Percentiles rank a stretch among this genome's conserved stretches.
These are phyloP conservation scores for Dentipellis fragilis DNA, from an alignment of 768 basidiomycete genomes.

Conservation along the genomic window DNA sequence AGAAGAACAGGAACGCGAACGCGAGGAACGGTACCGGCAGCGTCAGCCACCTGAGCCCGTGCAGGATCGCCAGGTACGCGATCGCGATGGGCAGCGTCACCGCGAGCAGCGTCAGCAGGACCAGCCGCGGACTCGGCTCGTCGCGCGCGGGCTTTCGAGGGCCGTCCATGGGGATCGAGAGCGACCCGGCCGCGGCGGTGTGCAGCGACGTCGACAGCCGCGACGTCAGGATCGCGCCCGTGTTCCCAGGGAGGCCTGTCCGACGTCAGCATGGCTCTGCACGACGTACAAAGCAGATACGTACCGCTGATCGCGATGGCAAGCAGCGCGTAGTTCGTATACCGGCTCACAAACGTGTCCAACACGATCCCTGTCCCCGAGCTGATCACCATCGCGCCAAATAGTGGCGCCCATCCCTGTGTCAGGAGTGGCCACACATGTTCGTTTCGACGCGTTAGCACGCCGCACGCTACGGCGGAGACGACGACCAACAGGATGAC, in stretches of 20 bases:
- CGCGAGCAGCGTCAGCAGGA: slow-evolving; percentile 57
- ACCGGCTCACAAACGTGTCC: slow-evolving; percentile 79
- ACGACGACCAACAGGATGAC: slow-evolving; percentile 39
- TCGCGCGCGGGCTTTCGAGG: slow-evolving; percentile 8
- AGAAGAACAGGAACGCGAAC: slow-evolving; percentile 62
- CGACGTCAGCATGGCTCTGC: too few species aligned
- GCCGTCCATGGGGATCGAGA: background rate
- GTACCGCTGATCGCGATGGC: slow-evolving; percentile 81
- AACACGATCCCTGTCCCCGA: slow-evolving; percentile 87
- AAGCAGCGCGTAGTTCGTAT: slow-evolving; percentile 80
- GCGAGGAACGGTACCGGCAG: slow-evolving; percentile 60
- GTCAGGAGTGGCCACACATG: slow-evolving; percentile 62
- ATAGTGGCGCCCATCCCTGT: slow-evolving; percentile 85
- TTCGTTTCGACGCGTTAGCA: slow-evolving; percentile 54
- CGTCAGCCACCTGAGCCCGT: slow-evolving; percentile 66
- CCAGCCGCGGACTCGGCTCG: slow-evolving; percentile 33
- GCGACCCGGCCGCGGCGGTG: slow-evolving; percentile 30
- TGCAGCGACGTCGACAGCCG: slow-evolving; percentile 87
- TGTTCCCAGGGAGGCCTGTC: slow-evolving; percentile 74
- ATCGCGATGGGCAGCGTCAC: slow-evolving; percentile 78
- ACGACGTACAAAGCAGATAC: slow-evolving; percentile 12
- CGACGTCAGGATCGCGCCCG: slow-evolving; percentile 87
- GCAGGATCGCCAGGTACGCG: slow-evolving; percentile 59
- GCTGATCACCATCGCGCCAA: slow-evolving; percentile 84
- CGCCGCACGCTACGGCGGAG: slow-evolving; percentile 36